Evolutionary conservation across 306 rosid genomes (phyloP).

Genomic region (Pyrus communis): DNA sequence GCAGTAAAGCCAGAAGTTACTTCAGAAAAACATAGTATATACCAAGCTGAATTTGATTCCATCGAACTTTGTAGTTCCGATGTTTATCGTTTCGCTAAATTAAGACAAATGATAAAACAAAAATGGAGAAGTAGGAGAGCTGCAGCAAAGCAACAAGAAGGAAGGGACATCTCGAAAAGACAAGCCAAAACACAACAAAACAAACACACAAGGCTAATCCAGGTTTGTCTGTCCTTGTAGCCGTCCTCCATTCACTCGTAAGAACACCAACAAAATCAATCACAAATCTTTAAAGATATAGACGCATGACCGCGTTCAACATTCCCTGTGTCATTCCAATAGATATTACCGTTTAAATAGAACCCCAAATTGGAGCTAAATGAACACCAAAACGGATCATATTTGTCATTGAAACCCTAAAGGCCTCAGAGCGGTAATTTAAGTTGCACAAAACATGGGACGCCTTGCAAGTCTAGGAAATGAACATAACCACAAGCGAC

Average conservation of each 20-base stretch:
- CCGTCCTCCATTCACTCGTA: no score
- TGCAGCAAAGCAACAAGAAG: background rate
- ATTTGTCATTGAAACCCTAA: background rate
- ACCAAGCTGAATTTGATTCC: background rate
- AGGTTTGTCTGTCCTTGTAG: no score
- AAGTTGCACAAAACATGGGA: background rate
- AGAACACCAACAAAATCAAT: background rate
- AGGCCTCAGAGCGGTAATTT: background rate
- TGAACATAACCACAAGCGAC: background rate
- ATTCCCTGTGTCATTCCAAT: background rate
- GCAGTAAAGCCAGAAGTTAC: no score
- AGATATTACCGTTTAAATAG: background rate
- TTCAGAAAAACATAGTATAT: no score
- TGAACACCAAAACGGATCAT: background rate
- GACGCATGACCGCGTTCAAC: background rate
- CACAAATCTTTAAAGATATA: background rate
- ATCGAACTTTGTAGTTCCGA: background rate
- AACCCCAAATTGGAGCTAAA: background rate
- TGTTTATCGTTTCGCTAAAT: background rate
- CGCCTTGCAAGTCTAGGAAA: background rate
- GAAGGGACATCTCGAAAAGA: background rate
- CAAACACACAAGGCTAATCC: background rate
- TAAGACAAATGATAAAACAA: background rate
- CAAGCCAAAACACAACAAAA: background rate
- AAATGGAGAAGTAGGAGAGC: background rate